phyloP scores from a whole-genome alignment of 768 basidiomycete species.

The Termitomyces sp. region DNA sequence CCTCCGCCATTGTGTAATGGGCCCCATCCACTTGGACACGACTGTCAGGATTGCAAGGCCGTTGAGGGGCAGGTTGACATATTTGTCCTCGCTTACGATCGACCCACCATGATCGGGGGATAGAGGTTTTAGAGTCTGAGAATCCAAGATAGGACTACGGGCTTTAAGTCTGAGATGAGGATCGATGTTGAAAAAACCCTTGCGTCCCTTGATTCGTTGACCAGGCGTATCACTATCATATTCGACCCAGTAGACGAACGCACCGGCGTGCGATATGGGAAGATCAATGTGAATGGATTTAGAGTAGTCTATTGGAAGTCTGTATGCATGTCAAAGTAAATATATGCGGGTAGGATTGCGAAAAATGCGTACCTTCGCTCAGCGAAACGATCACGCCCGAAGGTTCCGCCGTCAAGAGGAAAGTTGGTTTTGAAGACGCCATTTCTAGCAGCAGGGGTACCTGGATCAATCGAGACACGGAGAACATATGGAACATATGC shows the following conservation, averaged over 20 bases:
- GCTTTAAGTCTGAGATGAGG: constrained; percentile 75
- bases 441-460: constrained; percentile 84
- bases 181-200: constrained; percentile 96
- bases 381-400: constrained; percentile 68
- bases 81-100: constrained; percentile 36
- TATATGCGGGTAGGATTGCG: constrained; percentile 13
- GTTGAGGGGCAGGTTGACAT: constrained; percentile 74
- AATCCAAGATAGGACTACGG: constrained; percentile 67
- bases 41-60: constrained; percentile 85
- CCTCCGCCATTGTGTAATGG: constrained; percentile 65
- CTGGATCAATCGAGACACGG: constrained; percentile 86
- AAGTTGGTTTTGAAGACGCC: constrained; percentile 96
- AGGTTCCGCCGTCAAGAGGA: constrained; percentile 86
- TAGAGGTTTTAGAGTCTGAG: constrained; percentile 41
- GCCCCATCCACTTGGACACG: constrained; percentile 98
- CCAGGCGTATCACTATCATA: constrained; percentile 62
- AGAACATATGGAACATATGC: constrained; percentile 85
- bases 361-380: constrained; percentile 55
- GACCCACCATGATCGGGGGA: constrained; percentile 48
- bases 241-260: constrained; percentile 93
- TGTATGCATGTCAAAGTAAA: constrained; percentile 22
- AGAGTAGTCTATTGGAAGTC: constrained; percentile 80
- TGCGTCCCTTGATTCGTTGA: constrained; percentile 70
- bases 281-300: constrained; percentile 93
- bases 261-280: constrained; percentile 94